A percentile compares a stretch with the other conserved stretches of the same genome.
These are phyloP conservation scores for Lasiodiplodia sp. DNA, from an alignment of 2,329 filamentous ascomycete genomes.

Conservation along the genomic window DNA sequence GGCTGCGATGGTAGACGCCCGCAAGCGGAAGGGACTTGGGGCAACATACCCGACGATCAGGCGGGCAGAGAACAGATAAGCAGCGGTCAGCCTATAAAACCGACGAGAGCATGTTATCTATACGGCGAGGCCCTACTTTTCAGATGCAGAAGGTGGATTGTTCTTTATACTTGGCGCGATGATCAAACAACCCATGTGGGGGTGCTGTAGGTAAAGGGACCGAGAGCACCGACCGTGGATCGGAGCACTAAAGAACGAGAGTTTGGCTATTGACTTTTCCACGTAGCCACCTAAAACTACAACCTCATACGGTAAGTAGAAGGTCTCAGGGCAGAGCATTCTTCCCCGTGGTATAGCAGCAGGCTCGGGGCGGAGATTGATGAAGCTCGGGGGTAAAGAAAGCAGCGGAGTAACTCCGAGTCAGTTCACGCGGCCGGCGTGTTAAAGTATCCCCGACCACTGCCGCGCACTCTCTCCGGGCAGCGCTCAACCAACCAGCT, in stretches of 20 bases:
- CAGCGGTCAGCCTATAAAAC: background rate
- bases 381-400: background rate
- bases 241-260: no score
- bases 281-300: no score
- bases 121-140: background rate
- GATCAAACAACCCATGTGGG: background rate
- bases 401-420: slow-evolving; percentile 13
- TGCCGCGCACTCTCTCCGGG: background rate
- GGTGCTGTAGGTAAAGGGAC: background rate
- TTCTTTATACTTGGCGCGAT: background rate
- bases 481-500: background rate
- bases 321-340: background rate
- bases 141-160: background rate
- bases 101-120: background rate
- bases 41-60: background rate
- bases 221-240: no score
- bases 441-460: slow-evolving; percentile 1
- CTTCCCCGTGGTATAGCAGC: background rate
- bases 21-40: background rate
- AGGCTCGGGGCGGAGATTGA: background rate
- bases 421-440: background rate
- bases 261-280: background rate
- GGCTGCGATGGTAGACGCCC: background rate
- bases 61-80: background rate
- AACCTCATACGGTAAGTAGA: no score